A percentile compares a stretch with the other conserved stretches of the same genome.
phyloP scores from a whole-genome alignment of 2,329 filamentous ascomycete species.

The Colletotrichum aenigma region DNA sequence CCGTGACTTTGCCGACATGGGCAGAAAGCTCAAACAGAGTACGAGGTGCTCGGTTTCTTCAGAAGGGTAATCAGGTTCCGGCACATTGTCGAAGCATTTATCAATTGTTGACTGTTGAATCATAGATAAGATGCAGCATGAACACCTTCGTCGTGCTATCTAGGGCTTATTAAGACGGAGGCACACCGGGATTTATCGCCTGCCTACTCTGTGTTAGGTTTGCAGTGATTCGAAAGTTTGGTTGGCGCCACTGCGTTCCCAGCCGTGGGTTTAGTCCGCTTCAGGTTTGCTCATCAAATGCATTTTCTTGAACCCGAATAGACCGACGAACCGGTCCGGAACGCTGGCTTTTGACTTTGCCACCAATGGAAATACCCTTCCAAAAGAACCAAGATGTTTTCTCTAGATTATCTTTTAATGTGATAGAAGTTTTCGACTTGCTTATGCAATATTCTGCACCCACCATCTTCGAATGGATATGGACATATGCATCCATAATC shows the following conservation, averaged over 20 bases:
- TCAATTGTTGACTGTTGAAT: neutral
- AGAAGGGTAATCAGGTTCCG: neutral
- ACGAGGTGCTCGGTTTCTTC: neutral
- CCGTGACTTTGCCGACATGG: neutral
- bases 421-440: neutral
- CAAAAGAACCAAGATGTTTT: neutral
- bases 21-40: neutral
- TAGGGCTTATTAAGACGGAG: neutral
- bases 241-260: neutral
- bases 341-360: neutral
- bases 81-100: neutral
- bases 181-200: neutral
- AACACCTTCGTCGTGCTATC: neutral
- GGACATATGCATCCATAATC: neutral
- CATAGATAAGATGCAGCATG: neutral
- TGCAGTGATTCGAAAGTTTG: neutral
- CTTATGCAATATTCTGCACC: neutral
- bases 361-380: neutral
- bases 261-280: neutral
- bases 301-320: rapidly evolving
- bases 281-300: neutral
- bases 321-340: neutral
- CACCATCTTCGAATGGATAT: neutral
- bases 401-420: rapidly evolving
- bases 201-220: neutral